Evolutionary conservation across 2,329 filamentous ascomycete genomes (phyloP), one percentile per base, ranked within the genome.

Genomic region (Pseudogymnoascus sp.): DNA sequence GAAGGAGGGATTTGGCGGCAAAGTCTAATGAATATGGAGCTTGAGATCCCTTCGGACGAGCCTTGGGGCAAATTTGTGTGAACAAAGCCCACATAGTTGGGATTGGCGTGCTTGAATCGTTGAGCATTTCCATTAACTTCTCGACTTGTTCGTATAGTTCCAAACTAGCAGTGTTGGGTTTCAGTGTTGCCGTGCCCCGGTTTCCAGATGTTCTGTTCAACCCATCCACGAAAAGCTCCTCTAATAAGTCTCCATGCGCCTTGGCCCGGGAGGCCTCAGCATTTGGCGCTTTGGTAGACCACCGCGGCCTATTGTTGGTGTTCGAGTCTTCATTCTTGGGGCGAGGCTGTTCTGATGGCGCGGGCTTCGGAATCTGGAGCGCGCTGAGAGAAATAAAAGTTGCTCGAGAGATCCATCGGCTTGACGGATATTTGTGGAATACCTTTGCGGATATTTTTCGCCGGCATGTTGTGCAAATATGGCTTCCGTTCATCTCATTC

Each of bases 11-110:
- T 26, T 35, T 64, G 17, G 67, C 65, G 26, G 60, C 42, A 21
- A 64, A 60, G 15, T 66, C 61, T 26, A 71, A 60, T 50, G 65
- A 68, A 23, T 64, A 31, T 35, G 70, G 70, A 29, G 31, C 60
- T 59, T 63, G 60, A n/a, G 53, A 44, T 4, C 66, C 64, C 33
- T 65, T 60, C 40, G 59, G 62, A 62, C 64, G 64, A 60, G 63
- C 64, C n/a, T 66, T 59, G n/a, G 71, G 70, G 29, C 70, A 68
- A 63, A 73, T 72, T 62, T 73, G 65, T 60, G 71, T 63, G 38
- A 74, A 74, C 64, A 72, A 73, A 23, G 67, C 40, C 71, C 71
- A 74, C 17, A 68, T 66, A 7, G 72, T 69, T 9, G 35, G 44
- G 11, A 68, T 62, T 10, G 65, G 64, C n/a, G 29, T 60, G 53